phyloP scores from a whole-genome alignment of 2,329 filamentous ascomycete species.

The Pestalotiopsis fici region DNA sequence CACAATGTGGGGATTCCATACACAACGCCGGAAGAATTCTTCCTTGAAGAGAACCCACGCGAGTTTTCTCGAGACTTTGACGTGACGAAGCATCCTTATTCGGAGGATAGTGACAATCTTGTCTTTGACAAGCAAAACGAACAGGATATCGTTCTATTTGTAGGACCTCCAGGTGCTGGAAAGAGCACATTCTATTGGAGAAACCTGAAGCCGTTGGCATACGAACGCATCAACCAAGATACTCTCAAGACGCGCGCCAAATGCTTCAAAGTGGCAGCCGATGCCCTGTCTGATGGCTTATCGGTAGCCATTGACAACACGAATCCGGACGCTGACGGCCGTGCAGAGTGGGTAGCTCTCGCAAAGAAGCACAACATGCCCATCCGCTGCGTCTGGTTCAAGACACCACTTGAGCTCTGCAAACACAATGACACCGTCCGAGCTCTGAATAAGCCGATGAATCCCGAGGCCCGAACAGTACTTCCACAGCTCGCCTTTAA shows the following conservation, averaged over 20 bases:
- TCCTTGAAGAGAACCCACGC: conserved; percentile 67
- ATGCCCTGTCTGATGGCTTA: conserved; percentile 62
- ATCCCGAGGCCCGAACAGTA: conserved; percentile 75
- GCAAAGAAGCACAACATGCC: conserved; percentile 71
- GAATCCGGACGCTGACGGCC: conserved; percentile 80
- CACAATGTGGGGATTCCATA: conserved; percentile 81
- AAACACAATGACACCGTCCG: conserved; percentile 89
- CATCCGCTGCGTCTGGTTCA: conserved; percentile 86
- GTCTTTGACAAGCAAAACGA: conserved; percentile 62
- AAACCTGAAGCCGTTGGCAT: conserved; percentile 74
- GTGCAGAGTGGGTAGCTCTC: conserved; percentile 76
- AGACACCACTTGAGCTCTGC: conserved; percentile 66
- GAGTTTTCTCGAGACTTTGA: conserved; percentile 74
- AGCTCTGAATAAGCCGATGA: conserved; percentile 66
- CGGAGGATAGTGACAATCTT: conserved; percentile 27
- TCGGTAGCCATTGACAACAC: conserved; percentile 94
- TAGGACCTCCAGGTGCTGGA: conserved; percentile 84
- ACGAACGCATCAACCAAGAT: conserved; percentile 89
- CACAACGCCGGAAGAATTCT: conserved; percentile 89
- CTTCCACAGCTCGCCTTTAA: conserved; percentile 82
- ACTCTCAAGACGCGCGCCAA: conserved; percentile 72
- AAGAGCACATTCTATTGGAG: conserved; percentile 91
- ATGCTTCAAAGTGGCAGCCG: conserved; percentile 71
- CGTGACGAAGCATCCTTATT: conserved; percentile 56
- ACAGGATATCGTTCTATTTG: conserved; percentile 80